phyloP scores from a whole-genome alignment of 805 yeast species.

The Yarrowia bubula region DNA sequence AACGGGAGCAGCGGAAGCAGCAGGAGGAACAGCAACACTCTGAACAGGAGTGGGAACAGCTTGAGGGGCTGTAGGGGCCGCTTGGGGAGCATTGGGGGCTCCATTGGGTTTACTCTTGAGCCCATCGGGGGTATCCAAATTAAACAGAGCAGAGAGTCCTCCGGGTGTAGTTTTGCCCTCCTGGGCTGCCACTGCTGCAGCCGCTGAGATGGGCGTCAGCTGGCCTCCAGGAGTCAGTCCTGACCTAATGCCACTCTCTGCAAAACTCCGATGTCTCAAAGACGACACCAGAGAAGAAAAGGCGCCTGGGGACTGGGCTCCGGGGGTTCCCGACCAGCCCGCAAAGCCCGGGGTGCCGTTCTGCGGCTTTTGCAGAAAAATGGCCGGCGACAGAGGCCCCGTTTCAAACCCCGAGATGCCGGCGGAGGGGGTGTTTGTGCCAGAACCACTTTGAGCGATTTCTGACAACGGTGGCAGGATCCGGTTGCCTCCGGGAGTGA shows the following conservation, averaged over 20 bases:
- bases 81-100: neutral
- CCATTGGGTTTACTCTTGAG: neutral
- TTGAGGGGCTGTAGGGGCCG: neutral
- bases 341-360: constrained; percentile 21
- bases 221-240: constrained; percentile 45
- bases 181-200: constrained; percentile 16
- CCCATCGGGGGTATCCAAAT: constrained; percentile 1
- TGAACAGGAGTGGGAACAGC: neutral
- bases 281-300: constrained; percentile 18
- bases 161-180: constrained; percentile 13
- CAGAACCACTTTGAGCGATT: constrained; percentile 4
- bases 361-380: constrained; percentile 39
- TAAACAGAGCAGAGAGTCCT: constrained; percentile 1
- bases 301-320: constrained; percentile 2
- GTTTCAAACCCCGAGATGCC: constrained; percentile 32
- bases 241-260: constrained; percentile 67
- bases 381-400: constrained; percentile 43
- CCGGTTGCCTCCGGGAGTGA: constrained; percentile 35
- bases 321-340: neutral
- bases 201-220: constrained; percentile 15
- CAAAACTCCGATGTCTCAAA: constrained; percentile 52
- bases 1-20: neutral
- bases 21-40: neutral
- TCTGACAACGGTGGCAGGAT: constrained; percentile 36
- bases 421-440: neutral